Percentiles rank a stretch among this genome's conserved stretches.
Conservation (phyloP, 148 eudicot genomes). For the Camellia sinensis region DNA sequence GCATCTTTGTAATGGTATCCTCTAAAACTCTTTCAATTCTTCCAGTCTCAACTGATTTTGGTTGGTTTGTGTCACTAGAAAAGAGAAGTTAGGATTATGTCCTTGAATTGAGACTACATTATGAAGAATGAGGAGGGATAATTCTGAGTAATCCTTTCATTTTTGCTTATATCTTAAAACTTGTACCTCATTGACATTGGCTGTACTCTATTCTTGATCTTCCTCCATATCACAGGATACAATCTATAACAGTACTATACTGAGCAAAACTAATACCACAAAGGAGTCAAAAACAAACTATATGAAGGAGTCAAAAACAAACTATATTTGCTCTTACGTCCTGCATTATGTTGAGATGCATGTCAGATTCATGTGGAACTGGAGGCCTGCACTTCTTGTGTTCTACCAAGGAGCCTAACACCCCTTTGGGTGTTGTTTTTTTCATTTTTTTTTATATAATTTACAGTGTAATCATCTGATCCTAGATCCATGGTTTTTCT, state of each 20-base stretch:
- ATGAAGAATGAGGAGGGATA: background rate
- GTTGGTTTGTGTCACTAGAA: background rate
- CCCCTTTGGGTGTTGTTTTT: background rate
- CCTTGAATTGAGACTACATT: background rate
- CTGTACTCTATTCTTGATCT: background rate
- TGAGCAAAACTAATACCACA: background rate
- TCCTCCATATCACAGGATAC: background rate
- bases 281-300: background rate
- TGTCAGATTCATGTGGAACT: background rate
- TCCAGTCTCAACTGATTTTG: background rate
- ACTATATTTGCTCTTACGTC: background rate
- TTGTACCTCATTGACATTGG: background rate
- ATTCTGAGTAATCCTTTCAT: background rate
- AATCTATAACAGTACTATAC: background rate
- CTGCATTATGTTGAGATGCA: background rate
- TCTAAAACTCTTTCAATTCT: slow-evolving; percentile 17
- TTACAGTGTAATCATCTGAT: background rate
- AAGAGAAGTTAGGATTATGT: background rate
- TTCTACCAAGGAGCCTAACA: background rate
- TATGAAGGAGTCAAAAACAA: background rate
- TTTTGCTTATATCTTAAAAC: background rate
- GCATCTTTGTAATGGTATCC: slow-evolving; percentile 93
- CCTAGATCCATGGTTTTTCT: background rate
- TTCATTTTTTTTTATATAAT: background rate
- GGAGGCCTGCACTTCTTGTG: background rate